A percentile compares a stretch with the other conserved stretches of the same genome.
These are phyloP conservation scores for Tremella yokohamensis DNA, from an alignment of 768 basidiomycete species.

Conservation along the genomic window DNA sequence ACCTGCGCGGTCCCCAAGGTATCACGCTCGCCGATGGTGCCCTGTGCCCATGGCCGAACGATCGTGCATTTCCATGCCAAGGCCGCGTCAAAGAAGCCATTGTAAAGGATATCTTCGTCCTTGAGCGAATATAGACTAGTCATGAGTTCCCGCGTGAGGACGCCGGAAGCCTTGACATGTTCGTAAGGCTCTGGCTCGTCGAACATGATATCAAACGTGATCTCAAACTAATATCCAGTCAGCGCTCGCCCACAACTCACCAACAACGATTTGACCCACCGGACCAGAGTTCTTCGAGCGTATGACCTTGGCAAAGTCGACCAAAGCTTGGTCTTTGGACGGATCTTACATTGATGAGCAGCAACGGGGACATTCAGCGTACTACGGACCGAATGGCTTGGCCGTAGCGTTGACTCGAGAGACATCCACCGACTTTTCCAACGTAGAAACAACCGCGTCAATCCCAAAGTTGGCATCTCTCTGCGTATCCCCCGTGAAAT, in stretches of 20 bases:
- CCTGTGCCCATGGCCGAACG: constrained; percentile 4
- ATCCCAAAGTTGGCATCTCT: no score
- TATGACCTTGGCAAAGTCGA: constrained; percentile 12
- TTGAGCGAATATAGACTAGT: background rate
- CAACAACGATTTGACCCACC: no score
- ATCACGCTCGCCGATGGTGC: background rate
- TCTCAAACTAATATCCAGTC: constrained; percentile 3
- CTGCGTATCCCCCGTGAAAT: background rate
- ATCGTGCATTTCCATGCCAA: constrained; percentile 12
- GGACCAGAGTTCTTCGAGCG: constrained; percentile 13
- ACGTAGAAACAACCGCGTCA: no score
- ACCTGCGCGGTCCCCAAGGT: constrained; percentile 6
- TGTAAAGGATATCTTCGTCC: background rate
- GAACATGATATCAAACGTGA: constrained; percentile 18
- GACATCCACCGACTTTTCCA: no score
- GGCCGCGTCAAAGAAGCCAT: constrained; percentile 1
- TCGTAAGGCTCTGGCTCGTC: constrained; percentile 10
- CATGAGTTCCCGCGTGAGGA: constrained; percentile 5
- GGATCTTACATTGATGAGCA: no score
- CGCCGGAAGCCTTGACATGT: background rate
- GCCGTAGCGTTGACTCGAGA: no score
- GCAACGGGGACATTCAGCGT: no score
- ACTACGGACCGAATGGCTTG: no score
- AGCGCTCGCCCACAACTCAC: no score
- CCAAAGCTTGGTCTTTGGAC: no score